Conservation (phyloP, 2,329 filamentous ascomycete genomes). For the Calonectria montana region DNA sequence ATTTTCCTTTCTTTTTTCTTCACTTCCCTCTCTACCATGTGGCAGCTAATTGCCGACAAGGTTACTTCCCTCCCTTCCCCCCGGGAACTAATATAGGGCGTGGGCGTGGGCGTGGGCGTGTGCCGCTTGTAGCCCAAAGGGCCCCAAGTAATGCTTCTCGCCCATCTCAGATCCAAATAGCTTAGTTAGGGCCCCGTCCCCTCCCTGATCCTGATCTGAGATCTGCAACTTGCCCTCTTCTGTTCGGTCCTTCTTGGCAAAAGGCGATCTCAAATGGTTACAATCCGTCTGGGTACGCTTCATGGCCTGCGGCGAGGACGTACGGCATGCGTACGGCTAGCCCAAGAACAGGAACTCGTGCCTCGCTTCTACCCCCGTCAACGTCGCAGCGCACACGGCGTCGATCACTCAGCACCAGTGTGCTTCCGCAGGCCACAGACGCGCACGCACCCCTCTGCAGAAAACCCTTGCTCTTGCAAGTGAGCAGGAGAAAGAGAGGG, state of each 20-base stretch:
- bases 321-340: not conserved
- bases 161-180: not conserved
- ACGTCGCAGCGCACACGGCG: not conserved
- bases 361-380: conserved; percentile 4
- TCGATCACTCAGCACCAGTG: not conserved
- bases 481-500: not conserved
- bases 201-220: not conserved
- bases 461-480: not conserved
- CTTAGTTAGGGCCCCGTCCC: not conserved
- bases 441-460: not conserved
- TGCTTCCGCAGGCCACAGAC: not conserved
- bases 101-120: no score
- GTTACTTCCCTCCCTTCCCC: not conserved
- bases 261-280: not conserved
- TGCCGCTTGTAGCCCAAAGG: not conserved
- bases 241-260: conserved; percentile 7
- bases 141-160: not conserved
- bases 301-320: conserved; percentile 2
- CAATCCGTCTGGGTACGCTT: conserved; percentile 1
- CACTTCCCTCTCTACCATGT: not conserved
- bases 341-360: conserved; percentile 1
- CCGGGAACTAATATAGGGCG: not conserved
- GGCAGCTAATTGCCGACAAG: not conserved
- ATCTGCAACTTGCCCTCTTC: conserved; percentile 4
- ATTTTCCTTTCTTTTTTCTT: not conserved